Base-by-base conservation (phyloP, 257 asterid species). In the Gentiana straminea region DNA sequence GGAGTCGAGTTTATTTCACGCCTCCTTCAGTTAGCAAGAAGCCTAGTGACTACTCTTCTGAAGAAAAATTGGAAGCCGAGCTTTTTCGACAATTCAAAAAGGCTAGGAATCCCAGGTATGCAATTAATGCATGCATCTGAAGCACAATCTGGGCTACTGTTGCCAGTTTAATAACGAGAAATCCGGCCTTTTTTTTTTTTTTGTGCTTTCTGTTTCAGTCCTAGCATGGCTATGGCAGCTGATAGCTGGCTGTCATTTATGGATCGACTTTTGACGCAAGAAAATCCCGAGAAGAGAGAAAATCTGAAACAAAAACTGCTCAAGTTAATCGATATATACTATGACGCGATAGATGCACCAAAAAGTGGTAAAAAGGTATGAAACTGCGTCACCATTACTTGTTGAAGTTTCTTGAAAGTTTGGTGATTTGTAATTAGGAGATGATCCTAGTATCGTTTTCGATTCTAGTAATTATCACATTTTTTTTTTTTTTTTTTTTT, bases 341-440 rank as follows among this genome's bases (percentile, higher is more conserved):
- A 88, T 47, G 95, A 88, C n/a, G 94, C 97, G 35, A 43, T 88
- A 64, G 97, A 88, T 63, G 95, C 97, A 43, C 91, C 97, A 1
- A 85, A 88, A 72, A 88, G 79, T 74, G 97, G 97, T 49, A 81
- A 82, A 66, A 83, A 66, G 97, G 95, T 85, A 11, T 24, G 24
- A 24, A 59, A 56, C 61, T 52, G 13, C 11, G 36, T 13, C 12
- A 24, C 44, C 7, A 11, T 54, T 48, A 45, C 13, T 58, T 47
- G 15, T 46, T 58, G 32, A 10, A 24, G 15, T 13, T 33, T 12
- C 35, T 1, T 33, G 24, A 24, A 24, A 24, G 24, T 24, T 24
- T 24, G 24, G 24, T 24, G 24, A 24, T 24, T 24, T 24, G 46
- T 4, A 4, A 41, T 5, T 41, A 5, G 8, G 46, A 41, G 9